Conservation (phyloP, 805 yeast species). For the Lachancea dasiensis region DNA sequence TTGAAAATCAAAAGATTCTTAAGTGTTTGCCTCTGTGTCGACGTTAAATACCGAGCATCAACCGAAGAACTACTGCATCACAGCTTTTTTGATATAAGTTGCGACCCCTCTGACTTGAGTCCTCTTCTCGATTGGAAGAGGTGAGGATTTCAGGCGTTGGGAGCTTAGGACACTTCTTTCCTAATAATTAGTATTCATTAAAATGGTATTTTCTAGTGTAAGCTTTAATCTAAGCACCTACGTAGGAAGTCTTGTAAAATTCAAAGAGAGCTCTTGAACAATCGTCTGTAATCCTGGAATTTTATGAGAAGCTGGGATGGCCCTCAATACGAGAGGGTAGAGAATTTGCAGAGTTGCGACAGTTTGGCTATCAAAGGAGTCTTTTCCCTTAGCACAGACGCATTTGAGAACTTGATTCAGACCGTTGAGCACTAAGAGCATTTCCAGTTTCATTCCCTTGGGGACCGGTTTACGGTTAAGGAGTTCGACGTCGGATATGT, state of each 20-base stretch:
- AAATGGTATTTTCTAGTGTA: too few relatives aligned
- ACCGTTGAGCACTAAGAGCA: slow-evolving; percentile 44
- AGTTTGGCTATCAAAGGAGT: slow-evolving; percentile 3
- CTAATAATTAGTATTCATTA: too few relatives aligned
- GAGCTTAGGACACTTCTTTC: too few relatives aligned
- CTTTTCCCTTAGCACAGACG: slow-evolving; percentile 2
- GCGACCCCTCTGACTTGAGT: slow-evolving; percentile 53
- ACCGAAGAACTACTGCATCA: slow-evolving; percentile 84
- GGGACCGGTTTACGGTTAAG: slow-evolving; percentile 61
- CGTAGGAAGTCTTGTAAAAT: slow-evolving; percentile 22
- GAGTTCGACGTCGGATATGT: slow-evolving; percentile 55
- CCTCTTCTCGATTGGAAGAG: slow-evolving; percentile 49
- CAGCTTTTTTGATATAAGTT: slow-evolving; percentile 59
- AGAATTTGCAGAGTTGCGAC: slow-evolving; percentile 17
- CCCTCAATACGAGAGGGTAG: slow-evolving; percentile 28
- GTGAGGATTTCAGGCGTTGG: slow-evolving; percentile 8
- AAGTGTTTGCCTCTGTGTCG: slow-evolving; percentile 89
- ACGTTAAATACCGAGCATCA: slow-evolving; percentile 83
- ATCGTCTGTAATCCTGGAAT: slow-evolving; percentile 26
- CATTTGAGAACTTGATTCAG: slow-evolving; percentile 28
- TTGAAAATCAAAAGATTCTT: slow-evolving; percentile 77
- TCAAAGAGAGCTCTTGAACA: slow-evolving; percentile 25
- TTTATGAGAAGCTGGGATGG: slow-evolving; percentile 32
- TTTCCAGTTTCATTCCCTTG: slow-evolving; percentile 56
- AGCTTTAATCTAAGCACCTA: too few relatives aligned